Conservation (phyloP, 1,284 basidiomycete genomes). For the Moesziomyces sp. region DNA sequence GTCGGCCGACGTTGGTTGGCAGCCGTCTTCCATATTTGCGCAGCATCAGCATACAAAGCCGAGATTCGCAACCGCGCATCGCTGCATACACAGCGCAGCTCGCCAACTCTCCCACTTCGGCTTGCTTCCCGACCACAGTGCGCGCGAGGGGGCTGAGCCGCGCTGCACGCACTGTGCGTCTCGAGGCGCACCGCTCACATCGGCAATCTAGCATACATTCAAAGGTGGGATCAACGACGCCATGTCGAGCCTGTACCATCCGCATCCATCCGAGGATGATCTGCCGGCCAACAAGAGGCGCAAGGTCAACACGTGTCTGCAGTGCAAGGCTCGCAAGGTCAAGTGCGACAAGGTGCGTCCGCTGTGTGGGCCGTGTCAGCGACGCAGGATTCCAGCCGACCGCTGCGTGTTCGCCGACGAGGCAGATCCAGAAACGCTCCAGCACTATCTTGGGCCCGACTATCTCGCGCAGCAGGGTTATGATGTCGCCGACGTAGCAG, state of each 20-base stretch:
- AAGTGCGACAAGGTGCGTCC: constrained; percentile 64
- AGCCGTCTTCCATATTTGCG: constrained; percentile 7
- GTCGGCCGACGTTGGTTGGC: constrained; percentile 12
- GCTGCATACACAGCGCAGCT: too few species aligned
- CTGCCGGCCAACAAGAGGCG: constrained; percentile 49
- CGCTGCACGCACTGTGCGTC: too few species aligned
- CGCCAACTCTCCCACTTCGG: neutral
- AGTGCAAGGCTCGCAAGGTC: constrained; percentile 62
- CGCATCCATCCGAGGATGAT: constrained; percentile 40
- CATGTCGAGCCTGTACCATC: constrained; percentile 36
- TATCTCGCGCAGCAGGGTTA: constrained; percentile 39
- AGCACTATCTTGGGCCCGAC: constrained; percentile 43
- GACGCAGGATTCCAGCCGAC: constrained; percentile 55
- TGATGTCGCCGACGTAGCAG: constrained; percentile 18
- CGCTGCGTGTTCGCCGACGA: constrained; percentile 59
- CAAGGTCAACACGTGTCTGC: constrained; percentile 64
- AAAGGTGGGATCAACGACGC: neutral
- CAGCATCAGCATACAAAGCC: neutral
- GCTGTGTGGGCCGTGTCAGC: constrained; percentile 61
- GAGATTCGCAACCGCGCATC: neutral
- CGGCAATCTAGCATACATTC: too few species aligned
- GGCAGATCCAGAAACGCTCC: constrained; percentile 43
- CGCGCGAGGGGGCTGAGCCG: too few species aligned
- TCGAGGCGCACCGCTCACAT: too few species aligned
- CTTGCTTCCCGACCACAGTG: neutral